A percentile compares a stretch with the other conserved stretches of the same genome.
Evolutionary conservation across 495 filamentous ascomycete species (phyloP).

Genomic region (Lasiosphaeria miniovina): DNA sequence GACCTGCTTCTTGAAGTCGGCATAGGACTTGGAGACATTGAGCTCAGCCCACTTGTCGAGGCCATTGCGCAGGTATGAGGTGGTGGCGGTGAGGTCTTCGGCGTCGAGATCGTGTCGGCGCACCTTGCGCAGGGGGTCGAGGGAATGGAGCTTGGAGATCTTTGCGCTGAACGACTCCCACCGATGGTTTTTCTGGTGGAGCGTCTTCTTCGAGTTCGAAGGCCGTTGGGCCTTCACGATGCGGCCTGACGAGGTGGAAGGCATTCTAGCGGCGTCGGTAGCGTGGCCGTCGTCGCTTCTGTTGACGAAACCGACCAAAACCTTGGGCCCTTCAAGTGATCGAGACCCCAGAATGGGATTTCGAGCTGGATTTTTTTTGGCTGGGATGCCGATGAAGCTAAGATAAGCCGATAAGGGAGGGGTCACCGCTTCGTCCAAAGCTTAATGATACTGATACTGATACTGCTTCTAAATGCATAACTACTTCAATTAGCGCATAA

Average conservation of each 20-base stretch:
- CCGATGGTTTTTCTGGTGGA: constrained; percentile 74
- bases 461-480: background rate
- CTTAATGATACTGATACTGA: background rate
- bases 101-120: constrained; percentile 77
- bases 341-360: background rate
- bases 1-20: constrained; percentile 67
- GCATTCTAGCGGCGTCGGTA: constrained; percentile 35
- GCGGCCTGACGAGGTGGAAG: constrained; percentile 59
- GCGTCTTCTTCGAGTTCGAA: constrained; percentile 59
- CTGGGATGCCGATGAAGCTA: constrained; percentile 19
- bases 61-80: constrained; percentile 78
- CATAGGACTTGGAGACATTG: constrained; percentile 80
- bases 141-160: constrained; percentile 78
- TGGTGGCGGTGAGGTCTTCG: constrained; percentile 62
- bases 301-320: background rate
- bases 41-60: constrained; percentile 86
- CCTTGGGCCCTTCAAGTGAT: background rate
- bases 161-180: constrained; percentile 93
- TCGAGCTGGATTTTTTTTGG: constrained; percentile 24
- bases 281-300: constrained; percentile 10
- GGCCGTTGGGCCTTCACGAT: constrained; percentile 60
- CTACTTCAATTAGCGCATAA: too few relatives aligned
- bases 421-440: background rate
- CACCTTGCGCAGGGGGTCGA: constrained; percentile 86
- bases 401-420: constrained; percentile 36